Evolutionary conservation across 2,329 filamentous ascomycete genomes (phyloP).

Genomic region (Pyrenophora seminiperda): DNA sequence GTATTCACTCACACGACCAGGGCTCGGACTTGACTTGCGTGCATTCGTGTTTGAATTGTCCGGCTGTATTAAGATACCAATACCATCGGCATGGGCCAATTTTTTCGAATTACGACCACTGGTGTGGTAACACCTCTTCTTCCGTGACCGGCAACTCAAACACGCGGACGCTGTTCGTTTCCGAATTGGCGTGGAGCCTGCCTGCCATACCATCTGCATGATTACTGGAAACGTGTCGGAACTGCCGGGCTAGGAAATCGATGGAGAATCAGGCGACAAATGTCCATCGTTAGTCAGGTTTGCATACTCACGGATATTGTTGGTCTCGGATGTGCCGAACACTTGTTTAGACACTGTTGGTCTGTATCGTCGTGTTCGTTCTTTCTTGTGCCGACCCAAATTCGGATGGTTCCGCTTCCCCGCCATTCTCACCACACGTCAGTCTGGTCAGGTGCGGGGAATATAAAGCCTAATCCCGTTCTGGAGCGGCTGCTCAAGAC

Average conservation of each 20-base stretch:
- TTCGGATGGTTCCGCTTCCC: slow-evolving; percentile 1
- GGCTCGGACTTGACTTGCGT: neutral
- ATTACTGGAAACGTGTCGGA: neutral
- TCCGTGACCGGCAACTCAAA: slow-evolving; percentile 3
- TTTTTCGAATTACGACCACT: neutral
- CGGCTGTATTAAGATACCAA: neutral
- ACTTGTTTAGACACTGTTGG: slow-evolving; percentile 3
- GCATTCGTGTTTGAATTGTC: neutral
- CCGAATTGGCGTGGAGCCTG: neutral
- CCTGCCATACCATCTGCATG: slow-evolving; percentile 7
- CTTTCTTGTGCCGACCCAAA: slow-evolving; percentile 3
- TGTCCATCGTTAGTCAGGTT: neutral
- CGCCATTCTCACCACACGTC: neutral
- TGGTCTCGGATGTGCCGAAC: neutral
- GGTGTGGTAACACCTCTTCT: slow-evolving; percentile 7
- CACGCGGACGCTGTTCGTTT: slow-evolving; percentile 4
- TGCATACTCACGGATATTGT: too few species aligned
- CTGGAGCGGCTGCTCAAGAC: neutral
- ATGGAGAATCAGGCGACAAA: neutral
- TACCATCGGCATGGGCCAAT: neutral
- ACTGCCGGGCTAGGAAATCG: too few species aligned
- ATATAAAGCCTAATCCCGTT: neutral
- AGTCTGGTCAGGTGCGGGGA: slow-evolving; percentile 2
- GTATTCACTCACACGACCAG: slow-evolving; percentile 10
- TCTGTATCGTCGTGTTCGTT: neutral